Base-by-base conservation (phyloP, 2,329 filamentous ascomycete species). In the Amauroascus niger region DNA sequence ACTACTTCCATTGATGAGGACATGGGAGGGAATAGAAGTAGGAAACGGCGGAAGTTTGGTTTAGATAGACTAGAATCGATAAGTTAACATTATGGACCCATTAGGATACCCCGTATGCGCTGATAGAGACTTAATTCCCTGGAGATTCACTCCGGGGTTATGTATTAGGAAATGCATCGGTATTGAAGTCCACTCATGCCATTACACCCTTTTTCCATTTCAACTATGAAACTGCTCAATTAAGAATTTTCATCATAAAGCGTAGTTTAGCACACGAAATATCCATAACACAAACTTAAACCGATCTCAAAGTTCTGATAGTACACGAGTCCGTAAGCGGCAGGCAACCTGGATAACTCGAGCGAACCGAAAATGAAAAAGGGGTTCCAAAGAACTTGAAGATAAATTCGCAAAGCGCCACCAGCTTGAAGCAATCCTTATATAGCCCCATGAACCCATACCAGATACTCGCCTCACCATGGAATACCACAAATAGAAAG, bases 391-490 rank as follows among this genome's bases (percentile, higher is more conserved):
- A 14, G 46, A 20, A 37, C 20, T 32, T 46, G 16, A n/a, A 51
- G n/a, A 33, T 37, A 37, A 24, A 20, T 26, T 28, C 39, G 32
- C 39, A 35, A 51, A 51, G 43, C 50, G 50, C 50, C 50, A 46
- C 50, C 50, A 14, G 40, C 33, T 52, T 39, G 20, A 52, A 45
- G 20, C 49, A 51, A 32, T 11, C 39, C 49, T n/a, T n/a, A n/a
- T n/a, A 22, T 51, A 51, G 44, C 18, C 50, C 40, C 50, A n/a
- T 46, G 46, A 37, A 46, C 30, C 50, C 32, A 14, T 46, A 37
- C 50, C 40, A 13, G 33, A 52, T 40, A 46, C 28, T 46, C 50
- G 41, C 50, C 49, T 33, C 40, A 44, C 39, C 26, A 32, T 52
- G 35, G 16, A 49, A 52, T 16, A 52, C 9, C 26, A 52, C 16